Conservation (phyloP, 2,329 filamentous ascomycete genomes). For the Xylaria polymorpha region DNA sequence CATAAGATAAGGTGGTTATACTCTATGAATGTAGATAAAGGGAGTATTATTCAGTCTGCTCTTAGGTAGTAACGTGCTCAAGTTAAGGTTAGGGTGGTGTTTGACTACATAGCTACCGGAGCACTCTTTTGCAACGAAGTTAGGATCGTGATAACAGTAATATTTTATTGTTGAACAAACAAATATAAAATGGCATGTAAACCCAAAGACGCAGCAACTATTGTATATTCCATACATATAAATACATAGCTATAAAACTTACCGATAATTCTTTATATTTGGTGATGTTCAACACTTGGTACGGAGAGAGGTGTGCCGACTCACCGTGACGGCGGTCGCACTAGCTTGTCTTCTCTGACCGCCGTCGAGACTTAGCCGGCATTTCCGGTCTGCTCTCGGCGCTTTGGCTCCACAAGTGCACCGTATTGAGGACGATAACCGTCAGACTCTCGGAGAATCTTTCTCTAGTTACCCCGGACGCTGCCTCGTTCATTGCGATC, state of each 20-base stretch:
- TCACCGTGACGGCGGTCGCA: not conserved
- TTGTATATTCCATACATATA: not conserved
- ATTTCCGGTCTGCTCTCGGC: not conserved
- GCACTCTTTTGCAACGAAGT: too few species aligned
- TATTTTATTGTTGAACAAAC: too few species aligned
- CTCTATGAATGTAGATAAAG: too few species aligned
- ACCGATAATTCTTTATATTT: not conserved
- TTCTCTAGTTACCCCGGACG: not conserved
- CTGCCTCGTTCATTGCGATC: not conserved
- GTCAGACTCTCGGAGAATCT: not conserved
- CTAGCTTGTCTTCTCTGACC: not conserved
- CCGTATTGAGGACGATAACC: not conserved
- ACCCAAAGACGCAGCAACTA: not conserved
- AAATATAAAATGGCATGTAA: too few species aligned
- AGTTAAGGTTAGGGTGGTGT: too few species aligned
- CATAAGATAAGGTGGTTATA: too few species aligned
- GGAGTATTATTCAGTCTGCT: too few species aligned
- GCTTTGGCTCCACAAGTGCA: not conserved
- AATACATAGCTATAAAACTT: not conserved
- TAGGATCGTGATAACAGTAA: too few species aligned
- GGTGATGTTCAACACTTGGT: not conserved
- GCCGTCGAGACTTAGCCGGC: not conserved
- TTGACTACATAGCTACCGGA: too few species aligned
- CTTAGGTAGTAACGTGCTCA: too few species aligned
- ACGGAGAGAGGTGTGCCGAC: not conserved